A percentile compares a stretch with the other conserved stretches of the same genome.
phyloP scores from a whole-genome alignment of 2,329 filamentous ascomycete species.

The Diplodia sapinea region DNA sequence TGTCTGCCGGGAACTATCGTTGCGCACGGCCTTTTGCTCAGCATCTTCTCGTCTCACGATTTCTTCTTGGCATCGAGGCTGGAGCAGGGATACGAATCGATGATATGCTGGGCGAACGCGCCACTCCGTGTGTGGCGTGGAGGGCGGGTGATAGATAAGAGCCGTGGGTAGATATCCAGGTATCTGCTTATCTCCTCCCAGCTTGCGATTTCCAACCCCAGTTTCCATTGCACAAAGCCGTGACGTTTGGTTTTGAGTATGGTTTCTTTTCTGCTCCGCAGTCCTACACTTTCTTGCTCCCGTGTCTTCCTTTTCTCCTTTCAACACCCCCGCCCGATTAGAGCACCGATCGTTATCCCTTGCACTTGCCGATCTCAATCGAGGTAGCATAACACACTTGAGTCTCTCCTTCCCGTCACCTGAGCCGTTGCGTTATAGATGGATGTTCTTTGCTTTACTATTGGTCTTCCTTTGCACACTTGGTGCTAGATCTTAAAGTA shows the following conservation, averaged over 20 bases:
- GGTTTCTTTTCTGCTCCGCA: background rate
- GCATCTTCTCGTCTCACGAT: background rate
- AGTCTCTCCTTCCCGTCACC: too few relatives aligned
- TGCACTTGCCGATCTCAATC: too few relatives aligned
- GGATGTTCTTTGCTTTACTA: too few relatives aligned
- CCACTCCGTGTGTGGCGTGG: background rate
- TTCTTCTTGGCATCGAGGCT: background rate
- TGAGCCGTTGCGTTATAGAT: too few relatives aligned
- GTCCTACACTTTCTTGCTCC: background rate
- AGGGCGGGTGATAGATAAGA: background rate
- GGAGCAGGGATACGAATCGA: background rate
- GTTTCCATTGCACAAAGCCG: background rate
- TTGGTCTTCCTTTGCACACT: too few relatives aligned
- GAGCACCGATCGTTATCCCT: too few relatives aligned
- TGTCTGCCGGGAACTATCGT: background rate
- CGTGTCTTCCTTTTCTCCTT: background rate
- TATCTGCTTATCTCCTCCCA: background rate
- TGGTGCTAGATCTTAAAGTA: too few relatives aligned
- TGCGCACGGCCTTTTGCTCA: background rate
- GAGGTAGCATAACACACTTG: too few relatives aligned
- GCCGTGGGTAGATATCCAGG: background rate
- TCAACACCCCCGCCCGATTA: background rate
- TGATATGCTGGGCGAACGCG: background rate
- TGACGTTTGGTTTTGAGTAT: background rate
- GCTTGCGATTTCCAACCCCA: background rate